Conservation (phyloP, 305 asterid species). For the Fraxinus ornus region DNA sequence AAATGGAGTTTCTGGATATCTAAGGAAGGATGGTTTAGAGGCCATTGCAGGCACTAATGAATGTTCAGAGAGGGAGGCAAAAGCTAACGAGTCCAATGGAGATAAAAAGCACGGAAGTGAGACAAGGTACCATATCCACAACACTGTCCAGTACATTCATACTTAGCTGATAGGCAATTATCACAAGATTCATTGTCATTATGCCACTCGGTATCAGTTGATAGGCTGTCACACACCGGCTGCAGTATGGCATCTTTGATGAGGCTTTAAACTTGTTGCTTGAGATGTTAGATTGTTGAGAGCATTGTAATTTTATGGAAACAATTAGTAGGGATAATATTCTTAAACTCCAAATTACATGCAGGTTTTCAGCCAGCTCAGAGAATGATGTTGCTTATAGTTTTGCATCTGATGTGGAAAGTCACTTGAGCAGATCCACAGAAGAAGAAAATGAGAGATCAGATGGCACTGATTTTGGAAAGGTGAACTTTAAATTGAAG, state of each 20-base stretch:
- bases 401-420: conserved; percentile 21
- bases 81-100: conserved; percentile 29
- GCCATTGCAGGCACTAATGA: conserved; percentile 35
- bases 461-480: conserved; percentile 21
- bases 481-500: conserved; percentile 26
- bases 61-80: conserved; percentile 36
- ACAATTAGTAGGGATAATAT: not conserved
- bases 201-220: conserved; percentile 11
- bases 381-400: conserved; percentile 22
- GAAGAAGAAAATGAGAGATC: conserved; percentile 30
- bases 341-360: conserved; percentile 15
- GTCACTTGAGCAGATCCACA: conserved; percentile 10
- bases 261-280: not conserved
- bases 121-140: conserved; percentile 36
- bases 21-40: conserved; percentile 30
- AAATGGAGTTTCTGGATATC: conserved; percentile 42
- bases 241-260: conserved; percentile 4
- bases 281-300: conserved; percentile 9
- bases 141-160: not conserved
- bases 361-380: conserved; percentile 33
- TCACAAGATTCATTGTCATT: not conserved
- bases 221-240: not conserved
- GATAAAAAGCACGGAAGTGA: conserved; percentile 27
- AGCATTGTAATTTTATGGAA: conserved; percentile 8
- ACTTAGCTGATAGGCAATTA: not conserved